Evolutionary conservation across 331 rosid genomes (phyloP), one percentile per base, ranked within the genome.

Genomic region (Telfairia occidentalis): DNA sequence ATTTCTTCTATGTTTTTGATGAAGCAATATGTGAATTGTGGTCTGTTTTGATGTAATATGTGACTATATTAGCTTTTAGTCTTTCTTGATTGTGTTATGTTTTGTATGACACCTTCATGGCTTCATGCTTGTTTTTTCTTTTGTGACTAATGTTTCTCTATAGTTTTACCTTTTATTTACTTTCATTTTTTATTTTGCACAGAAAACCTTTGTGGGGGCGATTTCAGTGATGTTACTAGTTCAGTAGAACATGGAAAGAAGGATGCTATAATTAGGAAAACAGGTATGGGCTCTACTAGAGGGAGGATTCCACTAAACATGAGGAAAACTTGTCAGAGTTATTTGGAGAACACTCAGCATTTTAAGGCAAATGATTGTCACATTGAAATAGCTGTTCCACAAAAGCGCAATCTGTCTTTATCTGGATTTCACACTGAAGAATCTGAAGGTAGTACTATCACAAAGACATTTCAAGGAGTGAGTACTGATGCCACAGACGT

Each of bases 401-500:
- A 84, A 77, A 75, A 75, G 46, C 87, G 76, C 75, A 63, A 83
- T 69, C 34, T 38, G 64, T 54, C 79, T 59, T 45, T 70, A 23
- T 81, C 53, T 1, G 92, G 86, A 46, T 85, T 81, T 74, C 85
- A 83, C 48, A 86, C 81, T 24, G 96, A 90, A 71, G 98, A 92
- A 76, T 92, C 92, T 45, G 96, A 90, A 82, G 81, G 89, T 77
- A 87, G 95, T 80, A 86, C 90, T 74, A 85, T 87, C 79, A 87
- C 96, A n/a, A 90, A 90, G 84, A 83, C 85, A 16, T 72, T 85
- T 66, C 90, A 87, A 83, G 77, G 91, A 78, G 69, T 69, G 80
- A 92, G 90, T 55, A 75, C 85, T 65, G 92, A 90, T 77, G 77
- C 82, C 75, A 78, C 95, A 40, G 85, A 90, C 82, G 75, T 82